Conservation (phyloP, 441 rosid genomes). For the Aleurites moluccanus region DNA sequence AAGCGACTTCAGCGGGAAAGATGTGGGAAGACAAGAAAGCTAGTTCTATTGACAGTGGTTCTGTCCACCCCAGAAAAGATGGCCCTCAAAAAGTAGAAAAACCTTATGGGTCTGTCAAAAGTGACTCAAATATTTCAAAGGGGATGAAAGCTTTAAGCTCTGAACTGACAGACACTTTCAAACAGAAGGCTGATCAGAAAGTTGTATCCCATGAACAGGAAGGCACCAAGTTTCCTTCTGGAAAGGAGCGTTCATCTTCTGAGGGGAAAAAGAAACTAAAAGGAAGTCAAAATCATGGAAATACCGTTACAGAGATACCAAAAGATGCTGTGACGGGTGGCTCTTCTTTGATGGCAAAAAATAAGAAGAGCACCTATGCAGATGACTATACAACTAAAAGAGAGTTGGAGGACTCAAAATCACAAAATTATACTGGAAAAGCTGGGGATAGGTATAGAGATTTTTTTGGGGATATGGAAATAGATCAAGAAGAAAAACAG, state of each 20-base stretch:
- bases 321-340: constrained; percentile 46
- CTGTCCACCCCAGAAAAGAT: constrained; percentile 45
- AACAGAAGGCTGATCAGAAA: constrained; percentile 47
- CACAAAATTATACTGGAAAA: constrained; percentile 45
- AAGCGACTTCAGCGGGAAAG: constrained; percentile 46
- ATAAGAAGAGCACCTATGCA: constrained; percentile 42
- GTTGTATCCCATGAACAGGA: constrained; percentile 36
- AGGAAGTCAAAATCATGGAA: constrained; percentile 46
- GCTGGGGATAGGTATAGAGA: constrained; percentile 65
- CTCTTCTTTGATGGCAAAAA: constrained; percentile 47
- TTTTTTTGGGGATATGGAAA: constrained; percentile 76
- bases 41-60: constrained; percentile 41
- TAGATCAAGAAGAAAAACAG: constrained; percentile 58
- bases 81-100: constrained; percentile 48
- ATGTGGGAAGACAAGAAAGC: constrained; percentile 53
- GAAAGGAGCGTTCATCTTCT: constrained; percentile 52
- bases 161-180: constrained; percentile 42
- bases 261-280: constrained; percentile 53
- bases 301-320: constrained; percentile 33
- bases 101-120: constrained; percentile 35
- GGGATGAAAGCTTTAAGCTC: constrained; percentile 43
- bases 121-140: constrained; percentile 40
- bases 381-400: constrained; percentile 43
- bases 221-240: constrained; percentile 34
- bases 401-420: constrained; percentile 47